Percentiles rank a stretch among this genome's conserved stretches.
These are phyloP conservation scores for Tylopilus cervinicoccineus DNA, from an alignment of 768 basidiomycete species.

Conservation along the genomic window DNA sequence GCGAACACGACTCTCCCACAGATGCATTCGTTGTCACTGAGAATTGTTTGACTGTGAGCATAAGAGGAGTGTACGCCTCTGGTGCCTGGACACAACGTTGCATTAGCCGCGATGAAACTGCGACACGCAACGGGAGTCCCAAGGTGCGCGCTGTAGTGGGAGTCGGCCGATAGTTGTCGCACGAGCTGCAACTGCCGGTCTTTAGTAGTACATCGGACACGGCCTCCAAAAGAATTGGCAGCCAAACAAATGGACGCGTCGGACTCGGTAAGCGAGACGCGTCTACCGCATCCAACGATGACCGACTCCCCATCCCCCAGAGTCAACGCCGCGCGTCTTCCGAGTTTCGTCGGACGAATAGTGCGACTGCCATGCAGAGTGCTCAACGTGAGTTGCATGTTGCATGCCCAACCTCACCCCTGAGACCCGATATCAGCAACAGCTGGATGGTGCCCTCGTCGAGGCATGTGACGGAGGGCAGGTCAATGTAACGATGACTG, in stretches of 20 bases:
- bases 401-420: neutral
- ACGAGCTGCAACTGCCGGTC: too few relatives aligned
- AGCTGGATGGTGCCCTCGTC: conserved; percentile 49
- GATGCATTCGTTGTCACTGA: conserved; percentile 6
- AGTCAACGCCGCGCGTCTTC: conserved; percentile 59
- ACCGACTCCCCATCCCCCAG: conserved; percentile 42
- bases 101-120: too few relatives aligned
- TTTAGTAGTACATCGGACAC: too few relatives aligned
- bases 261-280: conserved; percentile 6
- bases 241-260: conserved; percentile 16
- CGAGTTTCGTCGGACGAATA: conserved; percentile 47
- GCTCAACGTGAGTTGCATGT: conserved; percentile 40
- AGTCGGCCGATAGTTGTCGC: too few relatives aligned
- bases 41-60: neutral
- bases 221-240: neutral
- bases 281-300: conserved; percentile 12
- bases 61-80: neutral
- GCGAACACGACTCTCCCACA: neutral
- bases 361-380: conserved; percentile 63
- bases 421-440: conserved; percentile 22
- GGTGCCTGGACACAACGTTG: too few relatives aligned
- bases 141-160: too few relatives aligned
- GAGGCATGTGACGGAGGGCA: conserved; percentile 66
- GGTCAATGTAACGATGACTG: conserved; percentile 42
- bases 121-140: too few relatives aligned